phyloP scores from a whole-genome alignment of 352 stramenopile species.

The Phytophthora litchii region DNA sequence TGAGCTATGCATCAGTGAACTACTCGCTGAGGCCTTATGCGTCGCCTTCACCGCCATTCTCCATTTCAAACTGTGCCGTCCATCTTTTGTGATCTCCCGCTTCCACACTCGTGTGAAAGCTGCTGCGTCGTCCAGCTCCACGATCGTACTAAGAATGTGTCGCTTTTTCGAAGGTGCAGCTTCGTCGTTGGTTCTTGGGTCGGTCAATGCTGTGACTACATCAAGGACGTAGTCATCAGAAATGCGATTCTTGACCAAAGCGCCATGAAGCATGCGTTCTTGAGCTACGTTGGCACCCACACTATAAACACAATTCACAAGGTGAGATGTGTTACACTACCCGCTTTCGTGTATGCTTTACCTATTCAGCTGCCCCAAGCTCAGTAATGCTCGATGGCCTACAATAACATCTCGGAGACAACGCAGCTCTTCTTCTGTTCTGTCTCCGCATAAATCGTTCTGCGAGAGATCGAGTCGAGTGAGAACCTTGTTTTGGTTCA shows the following conservation, averaged over 20 bases:
- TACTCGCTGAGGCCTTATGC: constrained; percentile 1
- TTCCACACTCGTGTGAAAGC: constrained; percentile 21
- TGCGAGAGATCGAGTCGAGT: constrained; percentile 37
- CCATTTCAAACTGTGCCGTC: constrained; percentile 32
- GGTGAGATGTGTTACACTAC: not conserved
- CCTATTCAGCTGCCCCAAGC: constrained; percentile 27
- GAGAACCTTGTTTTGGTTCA: constrained; percentile 36
- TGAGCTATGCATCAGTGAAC: not conserved
- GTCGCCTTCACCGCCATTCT: constrained; percentile 22
- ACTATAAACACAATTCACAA: constrained; percentile 1
- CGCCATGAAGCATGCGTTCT: constrained; percentile 5
- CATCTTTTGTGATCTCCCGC: constrained; percentile 15
- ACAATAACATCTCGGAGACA: constrained; percentile 9
- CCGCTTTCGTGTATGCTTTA: constrained; percentile 4
- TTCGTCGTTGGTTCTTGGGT: constrained; percentile 7
- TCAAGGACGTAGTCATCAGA: constrained; percentile 17
- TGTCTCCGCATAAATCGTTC: constrained; percentile 19
- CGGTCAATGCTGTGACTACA: too few relatives aligned
- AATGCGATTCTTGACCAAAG: constrained; percentile 27
- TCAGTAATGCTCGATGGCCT: constrained; percentile 9
- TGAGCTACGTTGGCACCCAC: constrained; percentile 13
- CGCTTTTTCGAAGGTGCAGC: constrained; percentile 7
- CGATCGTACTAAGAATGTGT: constrained; percentile 14
- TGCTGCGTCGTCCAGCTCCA: constrained; percentile 9
- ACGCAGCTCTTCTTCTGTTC: not conserved